These are phyloP conservation scores for Saccharomyces kudriavzevii DNA, from an alignment of 805 yeast genomes.

Conservation along the genomic window DNA sequence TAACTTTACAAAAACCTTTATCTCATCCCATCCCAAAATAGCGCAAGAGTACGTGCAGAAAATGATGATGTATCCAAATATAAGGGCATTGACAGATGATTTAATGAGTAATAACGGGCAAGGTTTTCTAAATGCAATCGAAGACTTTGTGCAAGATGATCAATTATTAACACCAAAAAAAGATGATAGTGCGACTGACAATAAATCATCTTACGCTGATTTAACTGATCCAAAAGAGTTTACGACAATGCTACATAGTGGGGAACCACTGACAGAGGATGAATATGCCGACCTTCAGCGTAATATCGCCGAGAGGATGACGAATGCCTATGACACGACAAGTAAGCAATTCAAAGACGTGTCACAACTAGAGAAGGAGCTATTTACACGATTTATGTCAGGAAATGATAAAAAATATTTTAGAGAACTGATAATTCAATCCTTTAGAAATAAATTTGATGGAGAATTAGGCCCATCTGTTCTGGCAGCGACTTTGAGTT, in stretches of 20 bases:
- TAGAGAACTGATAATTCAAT: conserved; percentile 23
- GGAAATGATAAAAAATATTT: conserved; percentile 25
- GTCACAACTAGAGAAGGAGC: conserved; percentile 25
- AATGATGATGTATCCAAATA: conserved; percentile 34
- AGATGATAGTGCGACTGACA: background rate
- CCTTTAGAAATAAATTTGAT: conserved; percentile 22
- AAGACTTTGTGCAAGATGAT: conserved; percentile 52
- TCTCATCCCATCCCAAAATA: conserved; percentile 29
- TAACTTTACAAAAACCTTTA: conserved; percentile 25
- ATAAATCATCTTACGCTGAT: background rate
- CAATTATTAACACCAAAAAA: background rate
- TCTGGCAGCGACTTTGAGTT: conserved; percentile 1
- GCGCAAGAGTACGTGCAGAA: conserved; percentile 29
- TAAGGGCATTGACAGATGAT: conserved; percentile 68
- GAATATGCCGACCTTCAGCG: conserved; percentile 27
- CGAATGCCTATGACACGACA: conserved; percentile 23
- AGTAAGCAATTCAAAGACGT: conserved; percentile 22
- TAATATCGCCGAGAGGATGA: conserved; percentile 28
- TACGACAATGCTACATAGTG: conserved; percentile 25
- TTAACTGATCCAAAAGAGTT: conserved; percentile 19
- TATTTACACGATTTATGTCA: conserved; percentile 26
- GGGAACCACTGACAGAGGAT: conserved; percentile 24
- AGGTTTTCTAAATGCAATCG: conserved; percentile 72
- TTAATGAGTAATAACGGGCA: conserved; percentile 58
- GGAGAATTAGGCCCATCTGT: conserved; percentile 16